Evolutionary conservation across 2,329 filamentous ascomycete species (phyloP).

Genomic region (Coniella vitis): DNA sequence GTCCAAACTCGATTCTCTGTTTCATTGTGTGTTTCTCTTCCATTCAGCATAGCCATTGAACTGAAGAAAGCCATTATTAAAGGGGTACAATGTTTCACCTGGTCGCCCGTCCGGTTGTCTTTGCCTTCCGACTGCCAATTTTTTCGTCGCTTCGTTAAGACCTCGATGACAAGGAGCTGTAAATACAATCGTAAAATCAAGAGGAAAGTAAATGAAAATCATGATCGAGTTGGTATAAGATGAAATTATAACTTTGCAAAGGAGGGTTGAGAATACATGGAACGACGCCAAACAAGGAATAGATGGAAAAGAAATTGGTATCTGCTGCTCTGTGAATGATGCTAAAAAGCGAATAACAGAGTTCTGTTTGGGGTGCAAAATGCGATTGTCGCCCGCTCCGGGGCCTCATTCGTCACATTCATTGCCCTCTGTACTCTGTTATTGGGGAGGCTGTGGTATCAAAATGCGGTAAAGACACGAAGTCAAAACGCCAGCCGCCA

Average conservation of each 20-base stretch:
- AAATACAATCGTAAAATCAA: neutral
- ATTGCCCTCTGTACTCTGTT: neutral
- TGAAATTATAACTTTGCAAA: no score
- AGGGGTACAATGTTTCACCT: neutral
- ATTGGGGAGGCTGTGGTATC: constrained; percentile 15
- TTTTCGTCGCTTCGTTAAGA: neutral
- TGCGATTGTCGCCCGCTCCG: neutral
- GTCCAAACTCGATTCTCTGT: constrained; percentile 2
- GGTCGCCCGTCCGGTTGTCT: neutral
- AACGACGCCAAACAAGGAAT: no score
- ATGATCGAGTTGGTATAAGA: neutral
- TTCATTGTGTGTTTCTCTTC: no score
- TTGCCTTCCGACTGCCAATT: neutral
- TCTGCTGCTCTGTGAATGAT: neutral
- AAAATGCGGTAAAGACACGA: constrained; percentile 18
- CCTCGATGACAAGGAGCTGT: neutral
- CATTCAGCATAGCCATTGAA: constrained; percentile 14
- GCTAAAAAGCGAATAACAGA: neutral
- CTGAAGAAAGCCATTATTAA: constrained; percentile 1
- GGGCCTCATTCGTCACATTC: neutral
- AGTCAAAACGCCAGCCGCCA: constrained; percentile 29
- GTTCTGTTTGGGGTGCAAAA: neutral
- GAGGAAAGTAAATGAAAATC: neutral
- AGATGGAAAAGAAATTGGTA: neutral
- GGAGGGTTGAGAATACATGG: no score